A percentile compares a stretch with the other conserved stretches of the same genome.
Conservation (phyloP, 2,329 filamentous ascomycete species). For the Elsinoe ampelina region DNA sequence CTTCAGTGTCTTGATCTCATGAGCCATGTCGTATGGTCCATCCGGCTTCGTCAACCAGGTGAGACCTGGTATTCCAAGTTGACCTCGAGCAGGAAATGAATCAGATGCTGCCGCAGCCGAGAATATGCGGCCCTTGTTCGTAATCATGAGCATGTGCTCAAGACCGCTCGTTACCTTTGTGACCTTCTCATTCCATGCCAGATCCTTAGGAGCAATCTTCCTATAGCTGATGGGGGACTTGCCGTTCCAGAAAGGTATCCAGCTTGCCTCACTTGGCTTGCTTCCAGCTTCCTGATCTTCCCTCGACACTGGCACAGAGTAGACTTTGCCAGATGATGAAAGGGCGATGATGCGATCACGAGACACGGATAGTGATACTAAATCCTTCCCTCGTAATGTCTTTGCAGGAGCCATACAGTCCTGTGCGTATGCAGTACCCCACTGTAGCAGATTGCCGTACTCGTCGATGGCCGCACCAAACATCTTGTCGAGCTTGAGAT, state of each 20-base stretch:
- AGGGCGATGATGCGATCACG: conserved; percentile 75
- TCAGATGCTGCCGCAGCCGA: conserved; percentile 73
- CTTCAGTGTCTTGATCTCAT: conserved; percentile 64
- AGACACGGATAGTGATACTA: conserved; percentile 67
- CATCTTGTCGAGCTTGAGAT: conserved; percentile 72
- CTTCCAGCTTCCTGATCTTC: conserved; percentile 57
- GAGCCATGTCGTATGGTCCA: conserved; percentile 70
- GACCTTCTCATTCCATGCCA: conserved; percentile 63
- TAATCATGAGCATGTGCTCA: conserved; percentile 80
- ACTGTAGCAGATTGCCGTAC: conserved; percentile 81
- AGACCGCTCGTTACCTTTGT: conserved; percentile 66
- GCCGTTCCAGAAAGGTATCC: conserved; percentile 65
- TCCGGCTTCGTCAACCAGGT: conserved; percentile 68
- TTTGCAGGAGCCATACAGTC: conserved; percentile 53
- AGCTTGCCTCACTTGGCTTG: conserved; percentile 57
- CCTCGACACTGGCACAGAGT: conserved; percentile 70
- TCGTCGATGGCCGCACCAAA: conserved; percentile 85
- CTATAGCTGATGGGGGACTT: conserved; percentile 60
- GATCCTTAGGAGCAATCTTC: conserved; percentile 53
- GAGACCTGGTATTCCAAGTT: conserved; percentile 77
- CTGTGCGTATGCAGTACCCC: conserved; percentile 69
- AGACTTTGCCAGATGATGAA: conserved; percentile 64
- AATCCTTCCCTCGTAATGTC: conserved; percentile 73
- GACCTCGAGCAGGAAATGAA: conserved; percentile 70
- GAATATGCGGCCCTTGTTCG: conserved; percentile 76